Evolutionary conservation across 73 alveolate genomes (phyloP), one percentile per base, ranked within the genome.

Genomic region (Breviolum minutum): DNA sequence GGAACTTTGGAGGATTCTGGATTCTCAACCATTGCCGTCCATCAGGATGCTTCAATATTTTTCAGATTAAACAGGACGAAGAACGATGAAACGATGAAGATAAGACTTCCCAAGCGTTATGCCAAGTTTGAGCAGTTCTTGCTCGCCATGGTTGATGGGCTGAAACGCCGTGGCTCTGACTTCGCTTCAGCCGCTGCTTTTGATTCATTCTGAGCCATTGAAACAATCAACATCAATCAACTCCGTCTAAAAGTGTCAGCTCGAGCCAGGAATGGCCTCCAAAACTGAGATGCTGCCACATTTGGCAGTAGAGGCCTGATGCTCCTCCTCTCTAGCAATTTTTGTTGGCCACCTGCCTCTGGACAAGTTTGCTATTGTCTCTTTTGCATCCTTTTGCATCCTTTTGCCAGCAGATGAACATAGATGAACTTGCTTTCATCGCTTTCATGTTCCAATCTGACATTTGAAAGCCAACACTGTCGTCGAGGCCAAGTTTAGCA

Each of bases 101-200:
- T 40, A 40, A 40, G 54, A 40, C 54, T 40, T 40, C 54, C 32
- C 84, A 61, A 10, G 3, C 54, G 54, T 40, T 40, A 40, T 8
- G 74, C 96, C 48, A 20, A 92, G 97, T 92, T 71, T 48, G 81
- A 73, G 80, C 90, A 92, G 71, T 92, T 92, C 66, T 66, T 92
- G 90, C 26, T 40, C 40, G 97, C 85, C 79, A 92, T 92, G 97
- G 64, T 92, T 24, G 97, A 92, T 62, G 97, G 97, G 90, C 97
- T 92, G 66, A 92, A 74, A 79, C 85, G 30, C 48, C 77, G 97
- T n/a, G 60, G 63, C 88, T 63, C 77, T 11, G 97, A 63, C 88
- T 26, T 8, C 11, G 12, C 22, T 89, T 26, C 7, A 40, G 54
- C 3, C 54, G 54, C 54, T 40, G 73, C 29, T 9, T 62, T 60